Evolutionary conservation across 306 rosid species (phyloP).

Genomic region (Dalbergia cochinchinensis): DNA sequence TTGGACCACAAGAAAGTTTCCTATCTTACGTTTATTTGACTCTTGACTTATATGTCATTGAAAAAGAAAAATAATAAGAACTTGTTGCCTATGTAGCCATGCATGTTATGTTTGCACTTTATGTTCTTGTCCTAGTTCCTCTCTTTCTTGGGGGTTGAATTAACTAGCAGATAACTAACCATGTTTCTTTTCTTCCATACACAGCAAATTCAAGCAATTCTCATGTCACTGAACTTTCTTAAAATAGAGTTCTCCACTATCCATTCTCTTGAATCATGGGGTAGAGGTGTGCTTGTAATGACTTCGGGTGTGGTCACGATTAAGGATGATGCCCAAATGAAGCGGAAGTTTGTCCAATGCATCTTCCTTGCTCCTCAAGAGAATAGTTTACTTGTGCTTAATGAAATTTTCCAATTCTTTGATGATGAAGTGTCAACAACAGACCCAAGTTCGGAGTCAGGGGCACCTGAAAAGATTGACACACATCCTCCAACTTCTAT

Average conservation of each 20-base stretch:
- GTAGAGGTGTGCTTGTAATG: slow-evolving; percentile 74
- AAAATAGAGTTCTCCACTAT: slow-evolving; percentile 69
- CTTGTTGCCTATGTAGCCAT: not conserved
- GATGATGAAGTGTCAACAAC: slow-evolving; percentile 49
- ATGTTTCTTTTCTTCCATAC: not conserved
- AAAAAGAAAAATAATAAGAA: not conserved
- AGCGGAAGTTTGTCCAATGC: slow-evolving; percentile 72
- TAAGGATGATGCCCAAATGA: slow-evolving; percentile 61
- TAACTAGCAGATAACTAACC: not conserved
- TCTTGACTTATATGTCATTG: not conserved
- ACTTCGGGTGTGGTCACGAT: slow-evolving; percentile 70
- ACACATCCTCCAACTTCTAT: slow-evolving; percentile 44
- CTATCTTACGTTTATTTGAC: not conserved
- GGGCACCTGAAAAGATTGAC: slow-evolving; percentile 56
- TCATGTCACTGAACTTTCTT: slow-evolving; percentile 66
- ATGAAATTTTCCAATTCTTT: slow-evolving; percentile 70
- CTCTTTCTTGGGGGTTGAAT: not conserved
- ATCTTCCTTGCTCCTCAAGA: slow-evolving; percentile 82
- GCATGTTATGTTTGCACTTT: not conserved
- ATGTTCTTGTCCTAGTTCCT: not conserved
- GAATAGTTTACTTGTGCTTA: slow-evolving; percentile 73
- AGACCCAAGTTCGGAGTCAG: slow-evolving; percentile 53
- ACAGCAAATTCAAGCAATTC: slow-evolving; percentile 71
- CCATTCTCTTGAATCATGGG: slow-evolving; percentile 69
- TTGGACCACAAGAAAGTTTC: not conserved